Evolutionary conservation across 768 basidiomycete genomes (phyloP), one percentile per base, ranked within the genome.

Genomic region (Dendrothele bispora): DNA sequence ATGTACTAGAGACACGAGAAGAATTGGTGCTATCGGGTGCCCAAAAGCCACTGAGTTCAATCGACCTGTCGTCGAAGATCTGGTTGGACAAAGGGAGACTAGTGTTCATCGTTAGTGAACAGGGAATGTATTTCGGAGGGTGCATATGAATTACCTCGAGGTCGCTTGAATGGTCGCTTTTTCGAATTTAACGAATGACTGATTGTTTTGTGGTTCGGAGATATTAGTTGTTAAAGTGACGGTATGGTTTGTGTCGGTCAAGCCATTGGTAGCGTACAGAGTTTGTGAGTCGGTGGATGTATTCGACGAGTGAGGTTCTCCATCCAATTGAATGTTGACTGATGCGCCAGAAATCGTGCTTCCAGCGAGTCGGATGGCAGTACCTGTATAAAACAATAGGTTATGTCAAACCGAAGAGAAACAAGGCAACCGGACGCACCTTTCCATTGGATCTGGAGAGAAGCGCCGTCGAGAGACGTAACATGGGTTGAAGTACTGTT

Each of bases 31-130:
- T 39, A n/a, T n/a, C n/a, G 52, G 72, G 69, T 35, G 66, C 69
- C 87, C 87, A 89, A 6, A 63, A 62, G 10, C 86, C 85, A 45
- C 58, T 59, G 58, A 78, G 87, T 1, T 71, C 65, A 44, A 85
- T 68, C 20, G 63, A 58, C 25, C 65, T 66, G 54, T 82, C 77
- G 46, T 74, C 57, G 18, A 84, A 53, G 5, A 61, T 53, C 52
- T 68, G 61, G 46, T 61, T 61, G 37, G 56, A 63, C 53, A 66
- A 65, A 35, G 58, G 70, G 43, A 64, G 53, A 56, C 73, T 70
- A n/a, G n/a, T n/a, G n/a, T n/a, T n/a, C n/a, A n/a, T n/a, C n/a
- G n/a, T n/a, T n/a, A n/a, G n/a, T n/a, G n/a, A n/a, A n/a, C n/a
- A n/a, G n/a, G n/a, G n/a, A n/a, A n/a, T n/a, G n/a, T n/a, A n/a